These are phyloP conservation scores for Leptodontidium sp. DNA, from an alignment of 2,329 filamentous ascomycete species.

Conservation along the genomic window DNA sequence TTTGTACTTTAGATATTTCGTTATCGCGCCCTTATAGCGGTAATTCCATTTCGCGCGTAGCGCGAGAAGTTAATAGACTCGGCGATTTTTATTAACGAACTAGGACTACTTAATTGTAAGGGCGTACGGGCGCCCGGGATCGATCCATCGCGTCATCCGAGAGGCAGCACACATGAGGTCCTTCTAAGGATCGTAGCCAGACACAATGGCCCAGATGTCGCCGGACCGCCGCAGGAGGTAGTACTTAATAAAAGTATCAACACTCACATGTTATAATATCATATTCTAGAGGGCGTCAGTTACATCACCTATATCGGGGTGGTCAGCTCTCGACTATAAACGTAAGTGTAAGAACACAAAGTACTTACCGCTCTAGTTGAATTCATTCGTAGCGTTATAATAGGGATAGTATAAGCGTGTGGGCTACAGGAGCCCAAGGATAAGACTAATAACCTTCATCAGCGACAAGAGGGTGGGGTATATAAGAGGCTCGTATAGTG, in stretches of 20 bases:
- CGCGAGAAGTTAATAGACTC: not conserved
- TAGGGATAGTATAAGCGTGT: not conserved
- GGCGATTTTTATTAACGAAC: conserved; percentile 30
- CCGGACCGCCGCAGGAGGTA: no score
- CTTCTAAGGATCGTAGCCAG: not conserved
- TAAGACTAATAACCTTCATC: not conserved
- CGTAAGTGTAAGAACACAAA: not conserved
- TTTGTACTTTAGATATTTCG: no score
- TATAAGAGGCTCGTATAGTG: not conserved
- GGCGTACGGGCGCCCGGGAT: conserved; percentile 33
- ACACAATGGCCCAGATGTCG: not conserved
- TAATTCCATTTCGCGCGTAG: conserved; percentile 32
- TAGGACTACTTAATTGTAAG: no score
- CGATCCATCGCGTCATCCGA: conserved; percentile 34
- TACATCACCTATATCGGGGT: not conserved
- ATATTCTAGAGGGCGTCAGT: no score
- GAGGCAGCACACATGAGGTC: conserved; percentile 24
- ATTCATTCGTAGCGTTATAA: no score
- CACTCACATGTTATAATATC: no score
- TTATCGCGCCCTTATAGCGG: not conserved
- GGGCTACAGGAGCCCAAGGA: not conserved
- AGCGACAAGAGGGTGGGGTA: not conserved
- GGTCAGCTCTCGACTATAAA: conserved; percentile 5
- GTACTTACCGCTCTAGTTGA: no score
- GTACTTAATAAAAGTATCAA: no score